Base-by-base conservation (phyloP, 345 rosid species). In the Populus euphratica region DNA sequence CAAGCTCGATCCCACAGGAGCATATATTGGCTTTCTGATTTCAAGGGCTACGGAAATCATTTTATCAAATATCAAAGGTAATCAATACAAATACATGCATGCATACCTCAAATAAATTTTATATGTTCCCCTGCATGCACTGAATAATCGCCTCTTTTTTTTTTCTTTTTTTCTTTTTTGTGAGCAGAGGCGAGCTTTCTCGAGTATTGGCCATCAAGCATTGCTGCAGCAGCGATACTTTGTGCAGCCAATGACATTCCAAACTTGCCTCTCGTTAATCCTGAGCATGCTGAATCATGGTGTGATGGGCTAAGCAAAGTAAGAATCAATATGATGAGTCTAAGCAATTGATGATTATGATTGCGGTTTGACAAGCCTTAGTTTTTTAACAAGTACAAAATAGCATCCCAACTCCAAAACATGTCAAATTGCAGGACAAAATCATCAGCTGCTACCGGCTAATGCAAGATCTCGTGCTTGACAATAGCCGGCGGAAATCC, bases 241-340 rank as follows among this genome's bases (percentile, higher is more conserved):
- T 93, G 90, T 49, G 98, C 93, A 33, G 97, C 97, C 47, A 86
- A 85, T 68, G 97, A 88, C 77, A 87, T 93, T 36, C 99, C 98
- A 72, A 89, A 86, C 71, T 78, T 93, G 84, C 83, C 98, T 6
- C 90, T 91, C 56, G 78, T 73, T 75, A 86, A 83, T 79, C 93
- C 91, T 0, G 97, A 92, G 59, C 85, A 82, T 63, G 97, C 94
- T 29, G 97, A 96, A 86, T 86, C 93, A n/a, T 96, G 98, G 99
- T 96, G 98, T 78, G 90, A 88, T 39, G 99, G 99, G 73, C 85
- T 96, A 76, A 86, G 91, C 90, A 93, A 93, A 82, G 99, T 95
- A 91, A 79, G 88, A 47, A 29, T 18, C 50, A 47, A n/a, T 59
- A 39, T 16, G 17, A 27, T 38, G 18, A 14, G 17, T 25, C 6